Evolutionary conservation across 495 filamentous ascomycete species (phyloP), one percentile per base, ranked within the genome.

Genomic region (Tuber brumale): DNA sequence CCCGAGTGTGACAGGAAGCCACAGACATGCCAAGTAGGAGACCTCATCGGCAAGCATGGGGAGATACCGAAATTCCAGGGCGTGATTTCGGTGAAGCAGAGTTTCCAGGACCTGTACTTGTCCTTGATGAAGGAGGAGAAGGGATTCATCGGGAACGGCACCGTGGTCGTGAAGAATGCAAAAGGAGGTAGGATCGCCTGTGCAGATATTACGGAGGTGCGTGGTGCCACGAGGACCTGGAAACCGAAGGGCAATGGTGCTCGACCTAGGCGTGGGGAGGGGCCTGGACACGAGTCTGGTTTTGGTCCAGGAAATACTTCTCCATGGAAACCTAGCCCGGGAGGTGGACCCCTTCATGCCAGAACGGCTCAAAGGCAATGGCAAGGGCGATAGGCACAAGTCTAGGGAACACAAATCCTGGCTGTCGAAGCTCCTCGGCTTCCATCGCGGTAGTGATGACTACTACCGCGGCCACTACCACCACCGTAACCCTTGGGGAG

Each of bases 71-170:
- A 76, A 69, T 72, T 69, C 41, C 27, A 31, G 14, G 57, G 57
- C 14, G 57, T 66, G 27, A 66, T 35, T 66, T 66, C 57, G 14
- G 27, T 66, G 12, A 66, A 66, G 57, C 57, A 66, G 57, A 86
- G 84, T 44, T 95, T 91, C 84, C 79, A 84, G 43, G 93, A 95
- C 83, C 81, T 84, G 42, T 97, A 90, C 85, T 82, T 90, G 9
- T 90, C 91, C 19, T 89, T 89, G 23, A 69, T 82, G 44, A 80
- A 86, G 70, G 88, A 87, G 37, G 83, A 85, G 31, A 86, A 84
- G 39, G 84, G 90, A 73, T 97, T 90, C 86, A 89, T 95, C 79
- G 92, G 92, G 77, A 91, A 93, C 85, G 87, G 89, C 70, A 92
- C 90, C 70, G 82, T 95, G 72, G 91, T 94, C 84, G 88, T 66